These are phyloP conservation scores for Linanthus parryae DNA, from an alignment of 148 eudicot genomes.

Conservation along the genomic window DNA sequence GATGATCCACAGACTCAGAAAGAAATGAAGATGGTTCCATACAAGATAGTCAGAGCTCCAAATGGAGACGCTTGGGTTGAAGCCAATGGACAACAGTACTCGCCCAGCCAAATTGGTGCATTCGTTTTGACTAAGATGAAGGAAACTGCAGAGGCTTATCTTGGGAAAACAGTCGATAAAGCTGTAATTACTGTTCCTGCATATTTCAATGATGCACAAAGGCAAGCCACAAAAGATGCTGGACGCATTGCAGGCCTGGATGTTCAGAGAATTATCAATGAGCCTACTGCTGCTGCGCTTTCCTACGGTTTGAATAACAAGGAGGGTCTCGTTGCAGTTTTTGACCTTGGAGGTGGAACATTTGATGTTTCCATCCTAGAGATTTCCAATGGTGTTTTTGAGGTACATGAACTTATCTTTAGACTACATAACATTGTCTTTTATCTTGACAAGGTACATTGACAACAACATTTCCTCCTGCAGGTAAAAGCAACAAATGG, in stretches of 20 bases:
- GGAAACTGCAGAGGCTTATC: constrained; percentile 52
- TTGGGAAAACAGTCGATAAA: constrained; percentile 35
- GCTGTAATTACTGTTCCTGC: constrained; percentile 62
- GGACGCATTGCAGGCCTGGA: constrained; percentile 49
- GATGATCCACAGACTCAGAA: constrained; percentile 85
- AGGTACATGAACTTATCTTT: constrained; percentile 37
- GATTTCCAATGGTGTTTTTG: constrained; percentile 53
- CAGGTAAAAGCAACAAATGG: constrained; percentile 49
- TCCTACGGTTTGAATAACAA: constrained; percentile 52
- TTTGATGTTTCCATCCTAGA: constrained; percentile 57
- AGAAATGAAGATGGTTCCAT: constrained; percentile 94
- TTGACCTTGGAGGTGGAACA: too few relatives aligned
- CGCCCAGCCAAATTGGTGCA: constrained; percentile 60
- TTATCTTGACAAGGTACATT: background rate
- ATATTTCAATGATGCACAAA: constrained; percentile 53
- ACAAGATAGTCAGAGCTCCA: constrained; percentile 75
- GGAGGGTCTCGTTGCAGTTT: constrained; percentile 47
- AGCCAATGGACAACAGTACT: constrained; percentile 44
- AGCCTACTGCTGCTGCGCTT: constrained; percentile 65
- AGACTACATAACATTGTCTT: too few relatives aligned
- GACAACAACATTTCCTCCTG: background rate
- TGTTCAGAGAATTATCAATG: constrained; percentile 46
- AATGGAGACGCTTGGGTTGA: constrained; percentile 77
- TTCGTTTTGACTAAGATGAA: constrained; percentile 48
- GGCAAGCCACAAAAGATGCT: constrained; percentile 63